phyloP scores from a whole-genome alignment of 108 stramenopile species.

The Cyclotella distinguenda region DNA sequence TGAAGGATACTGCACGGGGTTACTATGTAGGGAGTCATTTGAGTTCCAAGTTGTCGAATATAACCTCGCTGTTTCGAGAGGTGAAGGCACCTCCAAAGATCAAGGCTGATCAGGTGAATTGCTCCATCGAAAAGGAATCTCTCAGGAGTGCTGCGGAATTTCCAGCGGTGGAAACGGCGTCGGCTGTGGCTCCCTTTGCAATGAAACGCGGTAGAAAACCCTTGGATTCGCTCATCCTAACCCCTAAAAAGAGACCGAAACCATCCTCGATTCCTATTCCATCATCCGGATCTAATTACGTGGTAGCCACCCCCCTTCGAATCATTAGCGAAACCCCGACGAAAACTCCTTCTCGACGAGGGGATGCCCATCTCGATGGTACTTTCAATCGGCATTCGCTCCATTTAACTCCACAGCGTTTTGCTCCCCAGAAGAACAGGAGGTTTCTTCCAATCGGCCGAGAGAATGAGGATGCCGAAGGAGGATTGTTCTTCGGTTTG shows the following conservation, averaged over 20 bases:
- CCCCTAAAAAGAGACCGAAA: conserved; percentile 24
- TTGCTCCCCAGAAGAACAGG: neutral
- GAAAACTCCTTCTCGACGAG: conserved; percentile 4
- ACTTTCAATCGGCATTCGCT: neutral
- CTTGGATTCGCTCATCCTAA: conserved; percentile 10
- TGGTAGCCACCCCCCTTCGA: conserved; percentile 10
- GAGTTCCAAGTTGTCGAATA: conserved; percentile 44
- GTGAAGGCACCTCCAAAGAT: conserved; percentile 33
- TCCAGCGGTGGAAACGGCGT: neutral
- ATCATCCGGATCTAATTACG: conserved; percentile 1
- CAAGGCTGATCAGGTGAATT: neutral
- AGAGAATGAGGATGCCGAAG: conserved; percentile 9
- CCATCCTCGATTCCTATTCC: neutral
- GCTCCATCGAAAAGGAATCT: conserved; percentile 4
- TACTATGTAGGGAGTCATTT: conserved; percentile 45
- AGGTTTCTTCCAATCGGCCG: neutral
- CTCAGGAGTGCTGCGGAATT: neutral
- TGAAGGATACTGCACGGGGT: conserved; percentile 44
- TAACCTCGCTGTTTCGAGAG: conserved; percentile 44
- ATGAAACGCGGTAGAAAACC: neutral
- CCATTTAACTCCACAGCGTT: conserved; percentile 1
- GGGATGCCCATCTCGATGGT: neutral
- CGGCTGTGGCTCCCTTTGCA: neutral
- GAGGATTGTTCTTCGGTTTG: conserved; percentile 21
- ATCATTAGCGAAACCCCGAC: conserved; percentile 17